A percentile compares a stretch with the other conserved stretches of the same genome.
phyloP scores from a whole-genome alignment of 108 stramenopile species.

The Nitzschia inconspicua region DNA sequence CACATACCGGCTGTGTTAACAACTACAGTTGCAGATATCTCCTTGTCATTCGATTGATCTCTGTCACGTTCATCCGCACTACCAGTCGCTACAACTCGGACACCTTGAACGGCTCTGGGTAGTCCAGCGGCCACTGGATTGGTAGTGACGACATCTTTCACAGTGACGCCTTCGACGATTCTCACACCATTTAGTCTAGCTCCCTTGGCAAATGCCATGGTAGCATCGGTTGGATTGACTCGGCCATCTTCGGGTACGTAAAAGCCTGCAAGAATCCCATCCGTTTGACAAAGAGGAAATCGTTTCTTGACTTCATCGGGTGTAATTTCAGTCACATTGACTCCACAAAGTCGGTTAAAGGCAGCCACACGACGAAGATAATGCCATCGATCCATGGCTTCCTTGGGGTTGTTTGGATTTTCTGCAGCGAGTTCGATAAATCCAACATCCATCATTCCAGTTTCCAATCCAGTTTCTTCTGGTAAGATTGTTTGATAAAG shows the following conservation, averaged over 20 bases:
- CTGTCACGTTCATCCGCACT: not conserved
- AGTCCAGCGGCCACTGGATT: not conserved
- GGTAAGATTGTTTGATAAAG: constrained; percentile 55
- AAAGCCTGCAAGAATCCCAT: constrained; percentile 69
- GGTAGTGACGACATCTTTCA: constrained; percentile 22
- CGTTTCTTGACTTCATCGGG: constrained; percentile 37
- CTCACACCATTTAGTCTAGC: constrained; percentile 40
- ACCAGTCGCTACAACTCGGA: no score
- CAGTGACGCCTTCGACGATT: constrained; percentile 36
- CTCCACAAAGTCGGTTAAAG: constrained; percentile 67
- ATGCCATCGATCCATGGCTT: constrained; percentile 43
- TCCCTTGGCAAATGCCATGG: constrained; percentile 58
- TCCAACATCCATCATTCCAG: constrained; percentile 62
- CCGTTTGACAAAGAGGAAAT: constrained; percentile 46
- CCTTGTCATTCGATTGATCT: not conserved
- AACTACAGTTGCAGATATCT: constrained; percentile 47
- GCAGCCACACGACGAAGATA: constrained; percentile 66
- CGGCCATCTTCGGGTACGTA: constrained; percentile 67
- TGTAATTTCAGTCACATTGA: constrained; percentile 66
- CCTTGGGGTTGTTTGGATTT: no score
- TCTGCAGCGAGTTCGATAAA: constrained; percentile 76
- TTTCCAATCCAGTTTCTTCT: constrained; percentile 56
- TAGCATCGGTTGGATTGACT: constrained; percentile 77
- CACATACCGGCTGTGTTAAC: constrained; percentile 86
- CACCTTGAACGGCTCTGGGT: constrained; percentile 40